phyloP scores from a whole-genome alignment of 2,329 filamentous ascomycete genomes.

The Drechslerella coelobrocha region DNA sequence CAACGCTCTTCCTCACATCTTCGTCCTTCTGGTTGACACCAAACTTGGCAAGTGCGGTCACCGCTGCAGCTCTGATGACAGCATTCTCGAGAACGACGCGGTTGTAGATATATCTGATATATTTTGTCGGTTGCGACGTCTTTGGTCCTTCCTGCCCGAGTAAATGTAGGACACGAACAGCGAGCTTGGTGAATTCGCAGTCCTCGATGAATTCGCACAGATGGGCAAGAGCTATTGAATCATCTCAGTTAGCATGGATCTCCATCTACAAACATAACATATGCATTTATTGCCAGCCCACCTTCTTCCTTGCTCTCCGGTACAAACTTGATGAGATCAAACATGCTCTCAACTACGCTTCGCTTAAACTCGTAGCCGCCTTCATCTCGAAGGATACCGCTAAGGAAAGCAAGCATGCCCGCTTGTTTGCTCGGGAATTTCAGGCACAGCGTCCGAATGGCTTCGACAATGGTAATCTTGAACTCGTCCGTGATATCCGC shows the following conservation, averaged over 20 bases:
- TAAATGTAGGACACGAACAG: conserved; percentile 91
- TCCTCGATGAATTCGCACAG: conserved; percentile 99
- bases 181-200: conserved; percentile 97
- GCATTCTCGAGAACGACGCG: conserved; percentile 96
- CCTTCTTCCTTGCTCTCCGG: conserved; percentile 78
- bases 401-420: conserved; percentile 95
- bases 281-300: conserved; percentile 54
- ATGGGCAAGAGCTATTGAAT: conserved; percentile 77
- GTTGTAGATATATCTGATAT: conserved; percentile 99
- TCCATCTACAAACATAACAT: no score
- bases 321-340: conserved; percentile 98
- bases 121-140: conserved; percentile 95
- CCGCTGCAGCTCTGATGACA: conserved; percentile 90
- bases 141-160: conserved; percentile 94
- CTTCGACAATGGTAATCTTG: conserved; percentile 99
- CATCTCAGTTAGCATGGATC: conserved; percentile 55
- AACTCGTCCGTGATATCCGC: conserved; percentile 99
- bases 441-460: conserved; percentile 91
- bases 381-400: conserved; percentile 94
- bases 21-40: conserved; percentile 91
- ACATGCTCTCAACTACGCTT: conserved; percentile 97
- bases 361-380: conserved; percentile 99
- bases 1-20: conserved; percentile 94
- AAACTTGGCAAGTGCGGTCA: conserved; percentile 95
- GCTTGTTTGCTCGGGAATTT: conserved; percentile 99